phyloP scores from a whole-genome alignment of 495 filamentous ascomycete genomes.

The Xylaria cubensis region DNA sequence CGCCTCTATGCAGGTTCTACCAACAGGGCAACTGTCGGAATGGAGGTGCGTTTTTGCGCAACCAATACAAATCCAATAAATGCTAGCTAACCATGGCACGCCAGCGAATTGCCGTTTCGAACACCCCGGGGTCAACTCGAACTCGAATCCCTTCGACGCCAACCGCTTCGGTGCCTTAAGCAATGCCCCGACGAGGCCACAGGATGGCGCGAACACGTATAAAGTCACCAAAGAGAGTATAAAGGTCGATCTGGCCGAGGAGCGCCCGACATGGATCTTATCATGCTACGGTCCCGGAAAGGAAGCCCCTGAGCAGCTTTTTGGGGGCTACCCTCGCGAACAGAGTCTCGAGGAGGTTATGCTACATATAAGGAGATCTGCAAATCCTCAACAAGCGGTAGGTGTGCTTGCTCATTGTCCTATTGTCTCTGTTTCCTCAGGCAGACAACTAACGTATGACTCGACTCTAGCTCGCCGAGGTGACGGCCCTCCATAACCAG shows the following conservation, averaged over 20 bases:
- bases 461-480: conserved; percentile 61
- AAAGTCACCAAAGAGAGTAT: conserved; percentile 63
- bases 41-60: conserved; percentile 56
- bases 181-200: conserved; percentile 20
- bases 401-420: conserved; percentile 23
- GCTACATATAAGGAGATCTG: conserved; percentile 66
- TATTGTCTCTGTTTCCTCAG: background rate
- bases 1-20: conserved; percentile 70
- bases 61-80: background rate
- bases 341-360: conserved; percentile 85
- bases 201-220: conserved; percentile 45
- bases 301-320: conserved; percentile 77
- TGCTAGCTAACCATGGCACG: background rate
- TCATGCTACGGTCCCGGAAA: conserved; percentile 78
- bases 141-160: conserved; percentile 34
- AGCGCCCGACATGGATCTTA: conserved; percentile 81
- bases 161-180: conserved; percentile 48
- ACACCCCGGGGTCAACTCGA: conserved; percentile 44
- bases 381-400: conserved; percentile 69
- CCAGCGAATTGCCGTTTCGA: conserved; percentile 55
- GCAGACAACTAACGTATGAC: background rate
- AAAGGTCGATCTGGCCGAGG: conserved; percentile 67
- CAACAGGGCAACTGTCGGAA: conserved; percentile 75
- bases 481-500: conserved; percentile 61
- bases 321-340: conserved; percentile 79